phyloP scores from a whole-genome alignment of 495 filamentous ascomycete species.

The Saxispiralis lemnorum region DNA sequence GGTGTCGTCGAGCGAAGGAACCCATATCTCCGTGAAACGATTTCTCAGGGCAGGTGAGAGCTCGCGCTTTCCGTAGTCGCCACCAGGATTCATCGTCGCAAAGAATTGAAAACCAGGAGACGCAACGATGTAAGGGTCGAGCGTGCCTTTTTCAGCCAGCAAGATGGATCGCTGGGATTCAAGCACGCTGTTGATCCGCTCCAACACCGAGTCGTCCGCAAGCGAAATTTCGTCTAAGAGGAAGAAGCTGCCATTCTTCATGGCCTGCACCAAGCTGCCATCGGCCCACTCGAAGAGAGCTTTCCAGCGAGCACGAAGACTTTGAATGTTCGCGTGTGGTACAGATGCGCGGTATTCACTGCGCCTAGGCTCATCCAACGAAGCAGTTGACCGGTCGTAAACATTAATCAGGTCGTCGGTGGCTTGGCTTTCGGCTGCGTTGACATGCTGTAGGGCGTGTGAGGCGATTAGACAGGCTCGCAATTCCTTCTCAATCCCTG shows the following conservation, averaged over 20 bases:
- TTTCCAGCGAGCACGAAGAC: constrained; percentile 26
- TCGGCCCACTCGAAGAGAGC: constrained; percentile 94
- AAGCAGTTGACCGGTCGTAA: constrained; percentile 24
- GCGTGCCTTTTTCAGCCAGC: constrained; percentile 80
- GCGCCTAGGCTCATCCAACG: constrained; percentile 22
- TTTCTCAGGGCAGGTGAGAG: constrained; percentile 89
- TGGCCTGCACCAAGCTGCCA: constrained; percentile 82
- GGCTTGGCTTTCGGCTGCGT: constrained; percentile 22
- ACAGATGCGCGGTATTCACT: constrained; percentile 7
- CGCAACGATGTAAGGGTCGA: constrained; percentile 60
- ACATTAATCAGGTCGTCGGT: constrained; percentile 29
- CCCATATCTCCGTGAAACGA: constrained; percentile 98
- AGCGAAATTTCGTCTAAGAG: constrained; percentile 95
- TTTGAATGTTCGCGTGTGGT: constrained; percentile 26
- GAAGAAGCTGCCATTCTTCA: constrained; percentile 80
- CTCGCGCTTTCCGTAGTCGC: constrained; percentile 94
- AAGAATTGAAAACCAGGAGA: constrained; percentile 82
- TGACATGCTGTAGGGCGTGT: constrained; percentile 34
- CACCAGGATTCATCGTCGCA: constrained; percentile 97
- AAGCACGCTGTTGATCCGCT: constrained; percentile 92
- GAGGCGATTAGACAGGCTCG: constrained; percentile 7
- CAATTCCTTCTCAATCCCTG: constrained; percentile 48
- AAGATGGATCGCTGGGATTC: constrained; percentile 73
- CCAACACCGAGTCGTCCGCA: constrained; percentile 91
- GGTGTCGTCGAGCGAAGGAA: constrained; percentile 59